Evolutionary conservation across 441 rosid species (phyloP).

Genomic region (Geranium incanum): DNA sequence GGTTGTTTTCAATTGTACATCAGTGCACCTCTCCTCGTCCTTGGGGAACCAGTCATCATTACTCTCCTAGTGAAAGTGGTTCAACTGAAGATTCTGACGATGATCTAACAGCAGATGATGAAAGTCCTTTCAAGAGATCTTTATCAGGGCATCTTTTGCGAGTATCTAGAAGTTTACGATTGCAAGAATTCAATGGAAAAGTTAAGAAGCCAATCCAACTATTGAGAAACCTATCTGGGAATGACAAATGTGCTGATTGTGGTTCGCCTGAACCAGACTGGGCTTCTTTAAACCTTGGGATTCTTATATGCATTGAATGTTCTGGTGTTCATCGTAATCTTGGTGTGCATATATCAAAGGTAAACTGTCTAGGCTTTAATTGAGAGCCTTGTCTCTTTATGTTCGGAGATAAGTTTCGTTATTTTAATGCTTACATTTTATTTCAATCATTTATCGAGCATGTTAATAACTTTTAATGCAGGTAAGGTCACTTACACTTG

Average conservation of each 20-base stretch:
- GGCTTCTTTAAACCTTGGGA: slow-evolving; percentile 95
- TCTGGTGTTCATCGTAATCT: slow-evolving; percentile 99
- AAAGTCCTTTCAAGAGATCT: slow-evolving; percentile 59
- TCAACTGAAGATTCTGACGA: slow-evolving; percentile 93
- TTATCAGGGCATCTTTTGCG: slow-evolving; percentile 54
- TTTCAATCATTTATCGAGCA: slow-evolving; percentile 10
- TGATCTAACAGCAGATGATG: slow-evolving; percentile 73
- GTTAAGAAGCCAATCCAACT: slow-evolving; percentile 90
- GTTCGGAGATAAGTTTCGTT: not conserved
- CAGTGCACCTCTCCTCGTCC: slow-evolving; percentile 80
- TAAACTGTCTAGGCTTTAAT: slow-evolving; percentile 18
- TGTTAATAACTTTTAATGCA: slow-evolving; percentile 24
- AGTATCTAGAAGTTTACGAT: slow-evolving; percentile 54
- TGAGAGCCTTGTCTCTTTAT: not conserved
- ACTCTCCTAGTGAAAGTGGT: slow-evolving; percentile 96
- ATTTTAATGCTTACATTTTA: slow-evolving; percentile 11
- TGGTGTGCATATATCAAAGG: slow-evolving; percentile 98
- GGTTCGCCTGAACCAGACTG: slow-evolving; percentile 98
- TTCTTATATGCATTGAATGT: slow-evolving; percentile 97
- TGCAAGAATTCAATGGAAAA: slow-evolving; percentile 52
- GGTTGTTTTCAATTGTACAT: slow-evolving; percentile 27
- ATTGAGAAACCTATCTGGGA: slow-evolving; percentile 72
- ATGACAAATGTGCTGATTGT: slow-evolving; percentile 98
- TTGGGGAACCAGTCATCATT: slow-evolving; percentile 89
- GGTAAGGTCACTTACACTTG: slow-evolving; percentile 98